phyloP scores from a whole-genome alignment of 163 green algal genomes.

The Volvox carteri region DNA sequence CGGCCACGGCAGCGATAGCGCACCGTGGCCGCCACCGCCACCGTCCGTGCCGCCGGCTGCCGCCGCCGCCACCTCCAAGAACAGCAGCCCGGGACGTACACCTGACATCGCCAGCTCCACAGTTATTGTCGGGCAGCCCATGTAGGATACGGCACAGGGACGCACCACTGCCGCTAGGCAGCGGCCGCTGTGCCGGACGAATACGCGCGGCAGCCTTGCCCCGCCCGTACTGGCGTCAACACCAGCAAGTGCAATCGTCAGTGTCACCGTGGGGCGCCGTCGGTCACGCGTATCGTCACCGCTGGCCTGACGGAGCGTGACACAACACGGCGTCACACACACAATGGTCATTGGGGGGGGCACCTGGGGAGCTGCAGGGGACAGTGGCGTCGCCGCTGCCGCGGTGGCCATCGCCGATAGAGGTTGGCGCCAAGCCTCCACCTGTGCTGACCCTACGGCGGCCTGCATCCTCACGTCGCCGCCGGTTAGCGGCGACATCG shows the following conservation, averaged over 20 bases:
- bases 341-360: neutral
- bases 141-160: neutral
- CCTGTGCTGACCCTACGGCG: neutral
- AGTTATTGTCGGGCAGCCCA: neutral
- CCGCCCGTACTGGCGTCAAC: neutral
- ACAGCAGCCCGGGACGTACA: constrained; percentile 13
- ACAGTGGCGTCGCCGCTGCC: neutral
- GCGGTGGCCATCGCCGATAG: neutral
- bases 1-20: constrained; percentile 48
- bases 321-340: constrained; percentile 46
- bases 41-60: too few relatives aligned
- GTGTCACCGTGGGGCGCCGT: neutral
- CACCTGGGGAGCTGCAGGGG: too few relatives aligned
- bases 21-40: neutral
- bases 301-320: neutral
- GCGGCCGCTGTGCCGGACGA: constrained; percentile 33
- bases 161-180: constrained; percentile 24
- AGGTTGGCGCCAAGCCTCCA: neutral
- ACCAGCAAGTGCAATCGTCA: constrained; percentile 9
- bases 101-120: neutral
- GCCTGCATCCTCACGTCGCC: constrained; percentile 13
- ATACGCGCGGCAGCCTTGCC: neutral
- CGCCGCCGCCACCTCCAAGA: constrained; percentile 22
- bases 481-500: neutral
- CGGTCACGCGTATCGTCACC: constrained; percentile 38